These are phyloP conservation scores for Boletellus sp. DNA, from an alignment of 768 basidiomycete species.

Conservation along the genomic window DNA sequence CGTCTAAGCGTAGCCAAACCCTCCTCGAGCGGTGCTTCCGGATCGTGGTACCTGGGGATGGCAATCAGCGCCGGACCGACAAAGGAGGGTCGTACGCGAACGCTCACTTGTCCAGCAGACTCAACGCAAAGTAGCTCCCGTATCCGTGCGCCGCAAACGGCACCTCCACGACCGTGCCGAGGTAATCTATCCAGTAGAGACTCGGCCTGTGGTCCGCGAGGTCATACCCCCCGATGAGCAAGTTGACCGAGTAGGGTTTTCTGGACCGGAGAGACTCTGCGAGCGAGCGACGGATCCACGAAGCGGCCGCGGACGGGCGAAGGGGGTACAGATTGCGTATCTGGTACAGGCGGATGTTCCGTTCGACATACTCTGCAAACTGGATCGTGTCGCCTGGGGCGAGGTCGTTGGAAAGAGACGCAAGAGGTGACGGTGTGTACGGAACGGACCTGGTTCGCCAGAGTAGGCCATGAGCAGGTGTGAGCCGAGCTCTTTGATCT, in stretches of 20 bases:
- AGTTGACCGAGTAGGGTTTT: constrained; percentile 85
- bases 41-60: constrained; percentile 76
- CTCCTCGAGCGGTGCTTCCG: constrained; percentile 79
- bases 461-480: constrained; percentile 94
- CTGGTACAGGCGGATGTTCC: constrained; percentile 93
- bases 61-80: background rate
- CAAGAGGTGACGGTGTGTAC: constrained; percentile 1
- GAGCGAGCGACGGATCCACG: constrained; percentile 90
- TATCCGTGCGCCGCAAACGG: constrained; percentile 97
- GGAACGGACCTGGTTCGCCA: constrained; percentile 76
- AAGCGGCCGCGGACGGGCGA: constrained; percentile 84
- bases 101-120: constrained; percentile 82
- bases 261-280: constrained; percentile 88
- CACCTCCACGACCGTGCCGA: constrained; percentile 84
- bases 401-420: background rate
- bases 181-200: constrained; percentile 95
- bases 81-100: too few species aligned
- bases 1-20: constrained; percentile 79
- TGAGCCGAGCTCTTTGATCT: constrained; percentile 87
- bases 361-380: constrained; percentile 94
- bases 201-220: constrained; percentile 65
- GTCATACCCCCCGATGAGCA: constrained; percentile 93
- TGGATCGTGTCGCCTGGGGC: constrained; percentile 86
- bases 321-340: constrained; percentile 91
- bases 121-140: constrained; percentile 86